Evolutionary conservation across 176 grass and related monocot species (phyloP).

Genomic region (Tuctoria greenei): DNA sequence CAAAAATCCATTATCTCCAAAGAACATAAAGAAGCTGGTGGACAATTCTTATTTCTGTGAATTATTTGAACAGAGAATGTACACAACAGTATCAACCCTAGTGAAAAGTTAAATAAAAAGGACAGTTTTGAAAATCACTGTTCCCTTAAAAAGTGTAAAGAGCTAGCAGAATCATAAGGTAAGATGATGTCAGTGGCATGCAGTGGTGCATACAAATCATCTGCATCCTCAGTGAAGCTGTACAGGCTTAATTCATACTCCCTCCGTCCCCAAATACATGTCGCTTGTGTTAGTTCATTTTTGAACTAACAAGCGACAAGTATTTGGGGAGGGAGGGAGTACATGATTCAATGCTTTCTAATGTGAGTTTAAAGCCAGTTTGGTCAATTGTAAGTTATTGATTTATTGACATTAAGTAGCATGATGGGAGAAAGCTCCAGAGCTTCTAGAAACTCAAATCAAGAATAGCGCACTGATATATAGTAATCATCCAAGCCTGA

Average conservation of each 20-base stretch:
- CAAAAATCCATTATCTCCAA: not conserved
- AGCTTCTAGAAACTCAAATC: constrained; percentile 16
- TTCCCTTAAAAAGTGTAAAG: too few species aligned
- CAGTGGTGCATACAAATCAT: constrained; percentile 4
- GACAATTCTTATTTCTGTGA: not conserved
- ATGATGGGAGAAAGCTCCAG: not conserved
- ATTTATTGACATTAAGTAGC: constrained; percentile 7
- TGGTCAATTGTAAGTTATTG: not conserved
- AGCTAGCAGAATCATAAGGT: not conserved
- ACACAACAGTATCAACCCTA: not conserved
- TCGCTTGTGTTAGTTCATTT: too few species aligned
- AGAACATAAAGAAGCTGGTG: not conserved
- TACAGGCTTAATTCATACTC: not conserved
- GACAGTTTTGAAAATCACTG: not conserved
- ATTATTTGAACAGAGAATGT: not conserved
- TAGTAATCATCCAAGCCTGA: not conserved
- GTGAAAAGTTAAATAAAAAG: not conserved
- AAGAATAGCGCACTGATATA: constrained; percentile 1
- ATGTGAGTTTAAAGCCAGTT: not conserved
- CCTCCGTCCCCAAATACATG: too few species aligned
- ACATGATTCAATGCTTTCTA: not conserved
- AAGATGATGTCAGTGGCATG: constrained; percentile 10
- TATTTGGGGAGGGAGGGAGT: too few species aligned
- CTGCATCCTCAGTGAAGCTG: not conserved
- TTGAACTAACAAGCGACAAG: too few species aligned